These are phyloP conservation scores for Hypoxylon rubiginosum DNA, from an alignment of 2,329 filamentous ascomycete genomes.

Conservation along the genomic window DNA sequence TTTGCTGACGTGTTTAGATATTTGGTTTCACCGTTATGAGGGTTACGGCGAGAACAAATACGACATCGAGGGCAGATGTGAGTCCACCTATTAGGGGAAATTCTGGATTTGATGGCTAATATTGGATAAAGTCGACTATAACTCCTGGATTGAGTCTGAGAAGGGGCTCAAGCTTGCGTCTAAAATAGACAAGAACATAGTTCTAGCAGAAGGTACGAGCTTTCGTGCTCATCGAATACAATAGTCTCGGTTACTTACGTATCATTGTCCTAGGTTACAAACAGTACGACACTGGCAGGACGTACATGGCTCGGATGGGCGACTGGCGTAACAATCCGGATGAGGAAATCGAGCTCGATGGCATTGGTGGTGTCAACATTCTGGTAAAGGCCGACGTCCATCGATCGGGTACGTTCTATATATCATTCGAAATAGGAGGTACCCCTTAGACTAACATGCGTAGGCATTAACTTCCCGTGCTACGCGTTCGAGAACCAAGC, in stretches of 20 bases:
- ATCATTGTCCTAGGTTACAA: slow-evolving; percentile 76
- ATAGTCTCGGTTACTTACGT: slow-evolving; percentile 32
- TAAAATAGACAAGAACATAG: slow-evolving; percentile 80
- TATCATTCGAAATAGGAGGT: background rate
- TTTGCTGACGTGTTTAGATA: slow-evolving; percentile 68
- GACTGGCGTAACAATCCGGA: slow-evolving; percentile 95
- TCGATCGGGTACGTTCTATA: slow-evolving; percentile 77
- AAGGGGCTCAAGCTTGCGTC: slow-evolving; percentile 82
- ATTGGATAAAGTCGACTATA: slow-evolving; percentile 84
- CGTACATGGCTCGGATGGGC: slow-evolving; percentile 90
- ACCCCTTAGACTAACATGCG: slow-evolving; percentile 23
- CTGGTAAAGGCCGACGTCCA: slow-evolving; percentile 98
- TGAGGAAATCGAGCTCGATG: slow-evolving; percentile 91
- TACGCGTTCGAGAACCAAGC: slow-evolving; percentile 99
- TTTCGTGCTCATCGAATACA: slow-evolving; percentile 2
- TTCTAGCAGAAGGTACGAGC: slow-evolving; percentile 86
- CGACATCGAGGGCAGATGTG: slow-evolving; percentile 96
- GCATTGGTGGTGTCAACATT: slow-evolving; percentile 97
- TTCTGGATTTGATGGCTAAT: slow-evolving; percentile 37
- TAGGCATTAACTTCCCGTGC: slow-evolving; percentile 96
- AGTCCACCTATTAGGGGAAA: slow-evolving; percentile 53
- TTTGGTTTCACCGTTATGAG: slow-evolving; percentile 95
- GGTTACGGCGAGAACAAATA: slow-evolving; percentile 80
- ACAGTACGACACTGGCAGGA: slow-evolving; percentile 90
- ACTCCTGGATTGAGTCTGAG: slow-evolving; percentile 97